Conservation (phyloP, 2,329 filamentous ascomycete species). For the Tolypocladium inflatum region DNA sequence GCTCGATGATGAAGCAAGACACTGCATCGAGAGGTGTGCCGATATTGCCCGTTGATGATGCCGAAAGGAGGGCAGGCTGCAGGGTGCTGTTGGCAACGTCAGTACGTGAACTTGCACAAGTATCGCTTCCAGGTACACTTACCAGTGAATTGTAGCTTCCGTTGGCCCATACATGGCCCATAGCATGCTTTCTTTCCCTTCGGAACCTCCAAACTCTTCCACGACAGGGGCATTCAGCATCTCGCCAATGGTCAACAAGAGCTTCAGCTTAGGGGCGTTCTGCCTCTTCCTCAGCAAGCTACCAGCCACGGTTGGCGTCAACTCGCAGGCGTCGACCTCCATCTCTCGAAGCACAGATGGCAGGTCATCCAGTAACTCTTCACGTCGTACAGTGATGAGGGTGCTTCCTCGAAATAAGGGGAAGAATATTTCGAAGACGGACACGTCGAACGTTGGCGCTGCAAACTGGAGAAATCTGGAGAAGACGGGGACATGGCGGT, state of each 20-base stretch:
- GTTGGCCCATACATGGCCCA: constrained; percentile 95
- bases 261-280: constrained; percentile 56
- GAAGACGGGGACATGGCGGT: constrained; percentile 67
- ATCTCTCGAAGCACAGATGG: constrained; percentile 54
- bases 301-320: constrained; percentile 80
- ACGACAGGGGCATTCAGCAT: constrained; percentile 77
- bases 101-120: neutral
- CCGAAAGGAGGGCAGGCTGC: constrained; percentile 49
- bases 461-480: constrained; percentile 83
- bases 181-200: constrained; percentile 50
- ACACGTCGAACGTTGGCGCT: constrained; percentile 87
- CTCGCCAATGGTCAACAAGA: constrained; percentile 82
- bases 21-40: constrained; percentile 74
- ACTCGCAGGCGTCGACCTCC: constrained; percentile 71
- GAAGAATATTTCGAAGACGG: constrained; percentile 92
- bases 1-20: constrained; percentile 60
- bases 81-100: constrained; percentile 45
- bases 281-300: constrained; percentile 61
- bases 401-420: constrained; percentile 66
- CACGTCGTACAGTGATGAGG: constrained; percentile 60
- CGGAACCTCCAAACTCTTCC: constrained; percentile 62
- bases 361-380: constrained; percentile 65
- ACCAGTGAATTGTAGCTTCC: constrained; percentile 82
- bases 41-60: constrained; percentile 56
- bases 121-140: constrained; percentile 9